Conservation (phyloP, 169 alveolate species). For the Condylostoma magnum region DNA sequence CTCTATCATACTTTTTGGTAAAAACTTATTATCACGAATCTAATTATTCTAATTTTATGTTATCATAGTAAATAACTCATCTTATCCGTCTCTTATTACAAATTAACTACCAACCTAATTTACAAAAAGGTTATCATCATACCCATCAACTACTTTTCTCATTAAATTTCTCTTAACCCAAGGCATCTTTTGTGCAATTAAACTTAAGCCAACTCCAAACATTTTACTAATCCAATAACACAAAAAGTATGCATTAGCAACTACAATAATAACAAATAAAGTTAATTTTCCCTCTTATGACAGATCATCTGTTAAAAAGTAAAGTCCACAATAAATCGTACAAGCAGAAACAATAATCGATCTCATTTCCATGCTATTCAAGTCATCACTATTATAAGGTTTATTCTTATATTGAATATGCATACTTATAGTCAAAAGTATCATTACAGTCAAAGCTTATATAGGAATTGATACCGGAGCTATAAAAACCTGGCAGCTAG, state of each 20-base stretch:
- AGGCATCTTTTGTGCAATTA: too few species aligned
- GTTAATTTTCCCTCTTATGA: background rate
- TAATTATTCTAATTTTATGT: too few species aligned
- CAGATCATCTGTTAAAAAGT: conserved; percentile 14
- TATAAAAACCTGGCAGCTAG: conserved; percentile 36
- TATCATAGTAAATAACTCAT: too few species aligned
- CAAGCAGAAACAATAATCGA: background rate
- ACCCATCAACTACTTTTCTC: too few species aligned
- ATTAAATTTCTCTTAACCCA: too few species aligned
- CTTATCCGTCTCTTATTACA: too few species aligned
- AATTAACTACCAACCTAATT: too few species aligned
- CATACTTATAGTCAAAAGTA: conserved; percentile 3
- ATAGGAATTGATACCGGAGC: conserved; percentile 3
- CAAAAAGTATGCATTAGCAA: background rate
- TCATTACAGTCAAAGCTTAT: conserved; percentile 32
- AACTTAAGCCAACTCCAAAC: background rate
- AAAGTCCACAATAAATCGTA: conserved; percentile 37
- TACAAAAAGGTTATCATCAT: too few species aligned
- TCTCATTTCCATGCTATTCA: conserved; percentile 33
- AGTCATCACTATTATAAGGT: conserved; percentile 13
- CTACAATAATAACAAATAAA: background rate
- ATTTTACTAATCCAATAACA: background rate
- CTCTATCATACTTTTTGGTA: too few species aligned
- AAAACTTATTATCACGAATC: too few species aligned
- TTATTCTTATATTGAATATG: background rate